Conservation (phyloP, 1,284 basidiomycete species). For the Chondrostereum purpureum region DNA sequence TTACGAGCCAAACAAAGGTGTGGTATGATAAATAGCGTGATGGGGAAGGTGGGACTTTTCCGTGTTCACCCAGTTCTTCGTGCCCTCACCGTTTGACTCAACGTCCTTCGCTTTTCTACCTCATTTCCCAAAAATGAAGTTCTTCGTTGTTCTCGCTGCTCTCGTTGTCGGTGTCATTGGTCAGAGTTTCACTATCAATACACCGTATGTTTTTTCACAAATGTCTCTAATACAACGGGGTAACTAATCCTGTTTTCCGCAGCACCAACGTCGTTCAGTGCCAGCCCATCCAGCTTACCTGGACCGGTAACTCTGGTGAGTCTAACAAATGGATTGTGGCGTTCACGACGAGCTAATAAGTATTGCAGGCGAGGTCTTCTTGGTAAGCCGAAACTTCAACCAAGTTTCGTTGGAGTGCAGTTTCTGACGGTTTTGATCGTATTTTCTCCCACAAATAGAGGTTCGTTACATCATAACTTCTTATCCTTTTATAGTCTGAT, state of each 20-base stretch:
- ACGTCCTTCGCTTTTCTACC: neutral
- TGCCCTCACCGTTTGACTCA: neutral
- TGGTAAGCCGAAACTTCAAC: no score
- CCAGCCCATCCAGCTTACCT: constrained; percentile 41
- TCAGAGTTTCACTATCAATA: constrained; percentile 42
- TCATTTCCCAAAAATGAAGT: neutral
- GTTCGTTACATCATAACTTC: neutral
- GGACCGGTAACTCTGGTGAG: constrained; percentile 46
- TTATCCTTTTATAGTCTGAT: constrained; percentile 11
- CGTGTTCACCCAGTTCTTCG: neutral
- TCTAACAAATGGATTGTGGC: constrained; percentile 9
- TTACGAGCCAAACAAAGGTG: neutral
- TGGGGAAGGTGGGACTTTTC: neutral
- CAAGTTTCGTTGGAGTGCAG: no score
- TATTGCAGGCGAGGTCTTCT: neutral
- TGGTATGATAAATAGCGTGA: neutral
- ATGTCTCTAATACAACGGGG: constrained; percentile 11
- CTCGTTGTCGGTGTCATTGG: neutral
- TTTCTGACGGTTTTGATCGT: no score
- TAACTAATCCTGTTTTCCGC: constrained; percentile 11
- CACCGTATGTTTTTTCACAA: constrained; percentile 39
- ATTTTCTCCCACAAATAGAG: neutral
- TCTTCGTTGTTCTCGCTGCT: neutral
- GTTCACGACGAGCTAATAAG: neutral
- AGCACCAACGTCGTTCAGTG: constrained; percentile 42